Evolutionary conservation across 1,284 basidiomycete species (phyloP).

Genomic region (Ceratobasidium sp.): DNA sequence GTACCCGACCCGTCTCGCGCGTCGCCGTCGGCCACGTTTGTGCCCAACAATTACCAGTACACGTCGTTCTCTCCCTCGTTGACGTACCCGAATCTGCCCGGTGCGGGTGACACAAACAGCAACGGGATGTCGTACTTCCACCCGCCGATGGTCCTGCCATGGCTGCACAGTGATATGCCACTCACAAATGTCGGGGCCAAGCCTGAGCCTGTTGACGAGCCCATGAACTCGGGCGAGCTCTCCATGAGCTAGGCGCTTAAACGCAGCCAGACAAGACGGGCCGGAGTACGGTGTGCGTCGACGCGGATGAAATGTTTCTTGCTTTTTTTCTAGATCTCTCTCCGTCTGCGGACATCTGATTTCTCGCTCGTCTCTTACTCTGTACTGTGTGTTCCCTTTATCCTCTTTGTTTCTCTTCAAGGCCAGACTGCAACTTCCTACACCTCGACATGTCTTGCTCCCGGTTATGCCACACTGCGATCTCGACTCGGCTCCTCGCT

Average conservation of each 20-base stretch:
- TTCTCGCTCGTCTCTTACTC: conserved; percentile 15
- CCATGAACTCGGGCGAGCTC: conserved; percentile 42
- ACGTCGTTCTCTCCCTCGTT: conserved; percentile 67
- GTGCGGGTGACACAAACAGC: conserved; percentile 18
- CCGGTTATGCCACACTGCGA: conserved; percentile 32
- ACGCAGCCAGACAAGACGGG: conserved; percentile 2
- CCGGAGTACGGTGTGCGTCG: conserved; percentile 8
- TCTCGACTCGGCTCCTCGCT: conserved; percentile 33
- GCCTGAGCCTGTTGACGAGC: conserved; percentile 42
- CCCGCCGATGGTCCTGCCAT: conserved; percentile 54
- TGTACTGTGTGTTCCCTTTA: conserved; percentile 11
- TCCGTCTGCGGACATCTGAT: conserved; percentile 28
- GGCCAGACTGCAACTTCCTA: background rate
- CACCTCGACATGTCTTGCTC: conserved; percentile 32
- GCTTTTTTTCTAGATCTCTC: conserved; percentile 34
- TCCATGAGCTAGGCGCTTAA: conserved; percentile 22
- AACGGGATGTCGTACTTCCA: conserved; percentile 63
- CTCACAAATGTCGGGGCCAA: conserved; percentile 42
- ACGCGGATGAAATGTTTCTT: conserved; percentile 33
- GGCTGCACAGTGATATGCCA: conserved; percentile 33
- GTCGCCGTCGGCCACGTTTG: conserved; percentile 75
- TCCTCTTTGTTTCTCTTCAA: conserved; percentile 9
- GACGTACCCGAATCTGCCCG: conserved; percentile 56
- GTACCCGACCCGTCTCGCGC: conserved; percentile 60
- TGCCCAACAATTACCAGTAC: conserved; percentile 62